Evolutionary conservation across 805 yeast species (phyloP).

Genomic region (Lipomyces orientalis): DNA sequence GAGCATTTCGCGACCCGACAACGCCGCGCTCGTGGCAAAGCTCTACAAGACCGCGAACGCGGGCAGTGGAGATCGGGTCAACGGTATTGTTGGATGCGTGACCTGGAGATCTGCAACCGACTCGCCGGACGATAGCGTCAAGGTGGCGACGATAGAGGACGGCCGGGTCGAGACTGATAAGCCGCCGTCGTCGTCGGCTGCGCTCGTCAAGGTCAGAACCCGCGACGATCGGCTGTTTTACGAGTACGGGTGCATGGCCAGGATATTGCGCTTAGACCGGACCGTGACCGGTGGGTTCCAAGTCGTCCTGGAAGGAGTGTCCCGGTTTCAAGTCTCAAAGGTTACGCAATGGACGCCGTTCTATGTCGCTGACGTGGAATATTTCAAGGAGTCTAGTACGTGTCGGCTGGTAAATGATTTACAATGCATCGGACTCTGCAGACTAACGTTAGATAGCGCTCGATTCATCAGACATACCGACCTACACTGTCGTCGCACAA

Average conservation of each 20-base stretch:
- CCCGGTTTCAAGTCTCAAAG: conserved; percentile 30
- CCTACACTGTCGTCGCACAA: conserved; percentile 34
- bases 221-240: conserved; percentile 7
- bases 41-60: conserved; percentile 11
- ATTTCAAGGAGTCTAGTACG: conserved; percentile 8
- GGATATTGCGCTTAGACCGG: conserved; percentile 38
- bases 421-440: conserved; percentile 6
- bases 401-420: background rate
- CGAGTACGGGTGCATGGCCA: conserved; percentile 35
- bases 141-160: background rate
- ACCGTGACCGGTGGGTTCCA: conserved; percentile 24
- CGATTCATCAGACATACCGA: conserved; percentile 33
- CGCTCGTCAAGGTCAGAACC: background rate
- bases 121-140: background rate
- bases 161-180: conserved; percentile 3
- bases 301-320: conserved; percentile 38
- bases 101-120: background rate
- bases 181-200: background rate
- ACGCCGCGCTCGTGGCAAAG: conserved; percentile 18
- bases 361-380: conserved; percentile 13
- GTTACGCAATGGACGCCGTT: conserved; percentile 20
- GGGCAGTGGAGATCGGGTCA: background rate
- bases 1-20: conserved; percentile 21
- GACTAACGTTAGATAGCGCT: conserved; percentile 23
- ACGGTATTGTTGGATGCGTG: conserved; percentile 21